Conservation (phyloP, 768 basidiomycete genomes). For the Mycena pura region DNA sequence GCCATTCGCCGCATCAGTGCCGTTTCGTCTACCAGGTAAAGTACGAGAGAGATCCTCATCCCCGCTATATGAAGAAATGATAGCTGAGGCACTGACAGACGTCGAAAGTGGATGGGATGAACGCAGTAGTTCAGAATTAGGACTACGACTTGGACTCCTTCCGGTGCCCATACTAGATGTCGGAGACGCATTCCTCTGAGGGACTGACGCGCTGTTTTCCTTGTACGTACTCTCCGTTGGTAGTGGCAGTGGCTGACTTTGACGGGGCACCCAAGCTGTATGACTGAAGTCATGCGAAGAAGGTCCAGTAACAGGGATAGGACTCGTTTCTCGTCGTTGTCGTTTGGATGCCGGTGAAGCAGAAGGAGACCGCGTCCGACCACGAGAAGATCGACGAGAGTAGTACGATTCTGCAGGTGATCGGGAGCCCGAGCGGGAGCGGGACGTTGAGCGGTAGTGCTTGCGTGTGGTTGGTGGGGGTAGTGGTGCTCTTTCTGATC, state of each 20-base stretch:
- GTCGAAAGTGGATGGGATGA: slow-evolving; percentile 63
- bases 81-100: slow-evolving; percentile 42
- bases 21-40: slow-evolving; percentile 36
- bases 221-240: slow-evolving; percentile 28
- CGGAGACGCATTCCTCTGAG: slow-evolving; percentile 60
- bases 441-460: slow-evolving; percentile 53
- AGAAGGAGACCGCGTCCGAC: slow-evolving; percentile 68
- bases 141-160: slow-evolving; percentile 61
- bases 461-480: slow-evolving; percentile 50
- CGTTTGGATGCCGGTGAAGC: slow-evolving; percentile 65
- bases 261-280: slow-evolving; percentile 39
- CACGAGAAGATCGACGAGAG: slow-evolving; percentile 68
- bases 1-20: slow-evolving; percentile 45
- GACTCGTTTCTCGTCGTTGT: slow-evolving; percentile 59
- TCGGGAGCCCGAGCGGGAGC: slow-evolving; percentile 65
- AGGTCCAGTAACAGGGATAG: slow-evolving; percentile 41
- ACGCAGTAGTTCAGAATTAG: slow-evolving; percentile 56
- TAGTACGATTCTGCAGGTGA: slow-evolving; percentile 72
- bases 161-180: slow-evolving; percentile 62
- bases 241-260: slow-evolving; percentile 29
- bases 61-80: slow-evolving; percentile 39
- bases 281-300: slow-evolving; percentile 56
- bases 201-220: slow-evolving; percentile 29
- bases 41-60: neutral
- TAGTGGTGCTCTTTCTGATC: slow-evolving; percentile 45